A percentile compares a stretch with the other conserved stretches of the same genome.
Evolutionary conservation across 306 rosid genomes (phyloP).

Genomic region (Lathyrus oleraceus): DNA sequence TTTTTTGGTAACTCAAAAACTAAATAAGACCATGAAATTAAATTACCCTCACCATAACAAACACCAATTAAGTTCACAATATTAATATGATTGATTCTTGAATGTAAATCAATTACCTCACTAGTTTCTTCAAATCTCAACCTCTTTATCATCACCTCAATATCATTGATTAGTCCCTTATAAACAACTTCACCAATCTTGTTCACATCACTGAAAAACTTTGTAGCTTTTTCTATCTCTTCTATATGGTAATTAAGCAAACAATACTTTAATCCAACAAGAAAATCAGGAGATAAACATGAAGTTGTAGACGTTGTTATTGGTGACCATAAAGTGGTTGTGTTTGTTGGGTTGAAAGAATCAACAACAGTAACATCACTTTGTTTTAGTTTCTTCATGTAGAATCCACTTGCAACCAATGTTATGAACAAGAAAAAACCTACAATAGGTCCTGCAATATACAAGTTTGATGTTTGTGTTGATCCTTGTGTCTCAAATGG

Average conservation of each 20-base stretch:
- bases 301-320: slow-evolving; percentile 42
- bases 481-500: slow-evolving; percentile 24
- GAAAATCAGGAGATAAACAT: slow-evolving; percentile 68
- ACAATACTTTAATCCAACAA: slow-evolving; percentile 59
- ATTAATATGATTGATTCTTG: slow-evolving; percentile 66
- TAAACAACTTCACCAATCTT: slow-evolving; percentile 44
- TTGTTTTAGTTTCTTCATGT: slow-evolving; percentile 41
- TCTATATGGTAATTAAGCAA: slow-evolving; percentile 53
- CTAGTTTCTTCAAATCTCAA: slow-evolving; percentile 52
- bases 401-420: slow-evolving; percentile 50
- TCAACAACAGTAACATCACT: slow-evolving; percentile 32
- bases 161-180: slow-evolving; percentile 45
- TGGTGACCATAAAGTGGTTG: slow-evolving; percentile 30
- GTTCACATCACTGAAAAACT: slow-evolving; percentile 57
- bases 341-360: slow-evolving; percentile 40
- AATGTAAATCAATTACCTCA: slow-evolving; percentile 61
- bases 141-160: slow-evolving; percentile 64
- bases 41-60: slow-evolving; percentile 52
- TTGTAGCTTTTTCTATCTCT: slow-evolving; percentile 53
- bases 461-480: slow-evolving; percentile 34
- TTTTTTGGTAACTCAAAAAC: slow-evolving; percentile 66
- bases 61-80: slow-evolving; percentile 64
- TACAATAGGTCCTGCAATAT: slow-evolving; percentile 48
- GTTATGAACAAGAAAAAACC: slow-evolving; percentile 44
- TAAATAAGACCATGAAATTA: slow-evolving; percentile 50